Evolutionary conservation across 208 protist species (phyloP).

Genomic region (Herpetomonas tarakana): DNA sequence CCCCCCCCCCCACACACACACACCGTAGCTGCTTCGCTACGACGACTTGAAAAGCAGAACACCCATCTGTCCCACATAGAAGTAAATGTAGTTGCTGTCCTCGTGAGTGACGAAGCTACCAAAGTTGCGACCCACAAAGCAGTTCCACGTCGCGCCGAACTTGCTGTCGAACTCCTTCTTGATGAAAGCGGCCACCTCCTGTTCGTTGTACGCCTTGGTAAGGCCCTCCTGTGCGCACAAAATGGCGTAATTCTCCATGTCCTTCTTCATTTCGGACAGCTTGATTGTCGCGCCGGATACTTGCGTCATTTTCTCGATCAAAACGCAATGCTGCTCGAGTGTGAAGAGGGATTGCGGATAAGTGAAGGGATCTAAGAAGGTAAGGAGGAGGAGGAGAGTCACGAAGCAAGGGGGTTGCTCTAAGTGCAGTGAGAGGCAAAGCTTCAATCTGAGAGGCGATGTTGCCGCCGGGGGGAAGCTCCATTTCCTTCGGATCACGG

Average conservation of each 20-base stretch:
- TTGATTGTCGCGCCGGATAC: constrained; percentile 84
- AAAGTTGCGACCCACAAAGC: constrained; percentile 99
- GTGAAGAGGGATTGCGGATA: not conserved
- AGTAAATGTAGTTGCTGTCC: constrained; percentile 99
- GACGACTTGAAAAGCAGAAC: constrained; percentile 97
- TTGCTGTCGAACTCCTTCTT: constrained; percentile 99
- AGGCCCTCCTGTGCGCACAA: constrained; percentile 97
- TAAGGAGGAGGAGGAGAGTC: too few species aligned
- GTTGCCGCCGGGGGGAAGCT: too few species aligned
- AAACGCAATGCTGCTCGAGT: not conserved
- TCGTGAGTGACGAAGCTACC: constrained; percentile 99
- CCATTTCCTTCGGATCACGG: too few species aligned
- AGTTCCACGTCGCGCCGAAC: constrained; percentile 99
- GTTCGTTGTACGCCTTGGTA: constrained; percentile 98
- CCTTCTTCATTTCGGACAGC: constrained; percentile 93
- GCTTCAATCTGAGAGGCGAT: too few species aligned
- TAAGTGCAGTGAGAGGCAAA: too few species aligned
- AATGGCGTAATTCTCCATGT: constrained; percentile 98
- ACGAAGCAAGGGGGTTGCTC: too few species aligned
- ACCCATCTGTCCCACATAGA: constrained; percentile 99
- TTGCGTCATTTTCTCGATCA: constrained; percentile 60
- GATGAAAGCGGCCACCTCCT: constrained; percentile 99
- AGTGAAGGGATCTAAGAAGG: too few species aligned
- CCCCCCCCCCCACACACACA: too few species aligned
- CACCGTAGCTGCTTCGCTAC: too few species aligned